Evolutionary conservation across 345 rosid genomes (phyloP).

Genomic region (Sisymbrium irio): DNA sequence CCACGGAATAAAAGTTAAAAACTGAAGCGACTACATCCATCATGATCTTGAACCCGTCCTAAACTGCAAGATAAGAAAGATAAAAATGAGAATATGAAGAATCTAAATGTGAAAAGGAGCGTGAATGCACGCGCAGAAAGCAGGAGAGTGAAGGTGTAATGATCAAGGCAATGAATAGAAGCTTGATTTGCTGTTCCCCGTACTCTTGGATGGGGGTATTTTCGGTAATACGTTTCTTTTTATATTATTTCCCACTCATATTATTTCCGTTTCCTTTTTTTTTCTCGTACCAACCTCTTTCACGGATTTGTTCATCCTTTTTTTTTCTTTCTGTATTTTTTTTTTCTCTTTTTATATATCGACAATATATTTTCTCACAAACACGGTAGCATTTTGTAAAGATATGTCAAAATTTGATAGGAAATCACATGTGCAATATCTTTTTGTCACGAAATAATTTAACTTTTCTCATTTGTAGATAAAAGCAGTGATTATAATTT

Average conservation of each 20-base stretch:
- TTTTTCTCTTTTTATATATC: background rate
- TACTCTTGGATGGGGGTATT: constrained; percentile 69
- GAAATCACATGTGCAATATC: background rate
- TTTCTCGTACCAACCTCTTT: constrained; percentile 36
- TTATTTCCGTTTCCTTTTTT: constrained; percentile 62
- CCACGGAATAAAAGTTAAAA: no score
- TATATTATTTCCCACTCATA: constrained; percentile 37
- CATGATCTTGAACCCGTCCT: no score
- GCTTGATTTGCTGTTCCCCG: constrained; percentile 47
- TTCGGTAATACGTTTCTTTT: constrained; percentile 52
- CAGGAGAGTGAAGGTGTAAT: constrained; percentile 15
- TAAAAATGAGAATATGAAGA: no score
- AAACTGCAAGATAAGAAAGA: no score
- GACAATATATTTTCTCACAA: background rate
- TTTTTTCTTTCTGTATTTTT: background rate
- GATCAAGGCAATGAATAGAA: constrained; percentile 30
- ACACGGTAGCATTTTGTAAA: background rate
- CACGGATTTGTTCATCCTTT: constrained; percentile 21
- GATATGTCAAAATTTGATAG: background rate
- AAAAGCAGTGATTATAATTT: background rate
- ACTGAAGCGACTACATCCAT: no score
- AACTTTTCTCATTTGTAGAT: background rate
- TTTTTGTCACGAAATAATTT: background rate
- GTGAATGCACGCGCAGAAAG: constrained; percentile 25
- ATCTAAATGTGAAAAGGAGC: no score